Conservation (phyloP, 371 early-diverging fungal species). For the Lichtheimia hyalospora region DNA sequence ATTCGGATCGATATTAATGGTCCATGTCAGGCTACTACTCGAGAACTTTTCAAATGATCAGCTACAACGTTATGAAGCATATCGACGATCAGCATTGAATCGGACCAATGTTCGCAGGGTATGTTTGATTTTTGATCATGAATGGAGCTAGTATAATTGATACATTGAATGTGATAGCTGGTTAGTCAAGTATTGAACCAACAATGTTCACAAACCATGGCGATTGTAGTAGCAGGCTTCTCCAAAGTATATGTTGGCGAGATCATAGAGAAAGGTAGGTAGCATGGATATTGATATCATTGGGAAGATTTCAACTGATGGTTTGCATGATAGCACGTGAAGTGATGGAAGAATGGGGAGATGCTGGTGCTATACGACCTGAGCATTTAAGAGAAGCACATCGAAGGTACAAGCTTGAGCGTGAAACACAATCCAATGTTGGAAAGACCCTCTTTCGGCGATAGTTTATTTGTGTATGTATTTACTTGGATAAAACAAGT, state of each 20-base stretch:
- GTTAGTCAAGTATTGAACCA: constrained; percentile 78
- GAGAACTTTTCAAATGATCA: constrained; percentile 84
- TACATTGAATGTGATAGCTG: constrained; percentile 33
- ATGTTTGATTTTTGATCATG: constrained; percentile 15
- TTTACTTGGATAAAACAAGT: too few relatives aligned
- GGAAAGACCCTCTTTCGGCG: constrained; percentile 2
- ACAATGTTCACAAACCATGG: constrained; percentile 82
- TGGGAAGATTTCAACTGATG: not conserved
- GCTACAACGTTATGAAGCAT: constrained; percentile 87
- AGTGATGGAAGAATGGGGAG: constrained; percentile 71
- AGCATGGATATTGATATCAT: not conserved
- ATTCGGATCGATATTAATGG: not conserved
- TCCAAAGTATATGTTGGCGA: constrained; percentile 97
- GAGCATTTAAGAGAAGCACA: constrained; percentile 92
- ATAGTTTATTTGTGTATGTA: not conserved
- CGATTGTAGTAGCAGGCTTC: constrained; percentile 92
- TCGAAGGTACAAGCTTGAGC: constrained; percentile 64
- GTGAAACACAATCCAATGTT: not conserved
- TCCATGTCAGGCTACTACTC: constrained; percentile 59
- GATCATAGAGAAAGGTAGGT: constrained; percentile 83
- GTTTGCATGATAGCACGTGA: constrained; percentile 51
- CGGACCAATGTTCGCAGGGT: constrained; percentile 85
- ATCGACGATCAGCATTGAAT: constrained; percentile 84
- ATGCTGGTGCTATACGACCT: constrained; percentile 70
- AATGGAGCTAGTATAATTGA: not conserved